Evolutionary conservation across 2,329 filamentous ascomycete species (phyloP), one percentile per base, ranked within the genome.

Genomic region (Monosporascus sp.): DNA sequence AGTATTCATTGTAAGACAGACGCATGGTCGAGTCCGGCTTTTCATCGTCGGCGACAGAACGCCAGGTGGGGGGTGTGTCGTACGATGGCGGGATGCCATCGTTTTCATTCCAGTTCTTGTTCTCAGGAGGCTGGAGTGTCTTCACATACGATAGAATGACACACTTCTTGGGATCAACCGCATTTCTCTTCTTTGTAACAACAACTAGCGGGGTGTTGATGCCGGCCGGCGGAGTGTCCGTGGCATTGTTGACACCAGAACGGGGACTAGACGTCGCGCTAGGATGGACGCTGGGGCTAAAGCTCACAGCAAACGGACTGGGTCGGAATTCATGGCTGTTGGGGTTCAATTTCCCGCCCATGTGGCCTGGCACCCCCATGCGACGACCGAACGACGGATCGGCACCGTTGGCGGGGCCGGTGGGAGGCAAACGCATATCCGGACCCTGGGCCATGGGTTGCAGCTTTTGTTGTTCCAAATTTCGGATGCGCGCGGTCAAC

Each of bases 41-140:
- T 59, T 95, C 89, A 44, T 90, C 87, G 20, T 86, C 84, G 48
- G 83, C 75, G 24, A 85, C 73, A 55, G 85, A 83, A 56, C 88
- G 85, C 93, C 94, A 99, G 0, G 87, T 92, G 1, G 91, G 91
- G 11, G 80, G 77, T 1, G 94, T 97, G 62, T 91, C 87, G 70
- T 87, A 97, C 4, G 93, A 86, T 27, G 88, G 87, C 38, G 88
- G 87, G 51, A 97, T 82, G n/a, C 91, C 91, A 47, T 86, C 87
- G 64, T 94, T 96, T 54, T 85, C 81, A 37, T 84, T 79, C 77
- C 86, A 91, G 58, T 88, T 84, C 61, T 79, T 76, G 24, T 73
- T 78, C 54, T 76, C 72, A 0, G 77, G 75, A 1, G 81, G 78
- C 52, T 76, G 73, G 48, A 83, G 69, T 0, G 76, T 76, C 70